Base-by-base conservation (phyloP, 495 filamentous ascomycete species). In the Polyplosphaeria fusca region DNA sequence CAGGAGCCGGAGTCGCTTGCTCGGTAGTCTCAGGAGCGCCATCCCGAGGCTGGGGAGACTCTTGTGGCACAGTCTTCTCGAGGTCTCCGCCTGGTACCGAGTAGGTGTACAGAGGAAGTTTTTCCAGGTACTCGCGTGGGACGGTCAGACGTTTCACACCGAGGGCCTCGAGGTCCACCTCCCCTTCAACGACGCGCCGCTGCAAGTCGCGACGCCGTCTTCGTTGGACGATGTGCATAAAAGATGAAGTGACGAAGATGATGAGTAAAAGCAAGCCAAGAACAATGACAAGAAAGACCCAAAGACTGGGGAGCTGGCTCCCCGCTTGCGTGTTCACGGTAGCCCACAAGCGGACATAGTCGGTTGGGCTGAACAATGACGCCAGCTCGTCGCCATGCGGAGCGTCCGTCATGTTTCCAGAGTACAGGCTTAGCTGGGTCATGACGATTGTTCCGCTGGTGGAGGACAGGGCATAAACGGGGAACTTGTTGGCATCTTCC, bases 401-500 rank as follows among this genome's bases (percentile, higher is more conserved):
- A 11, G 83, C 77, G 35, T 78, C 65, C 0, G 77, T 79, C 61
- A 86, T 61, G 65, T 86, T 84, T 3, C 85, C 84, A n/a, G 87
- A 90, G 68, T 91, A 95, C 52, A 78, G 70, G 16, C 81, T 79
- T 22, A 93, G 71, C 63, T 89, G 79, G 35, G 81, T 61, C 83
- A 95, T 87, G 66, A 95, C 75, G 18, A 76, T 70, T 4, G 70
- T 63, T 38, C 90, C 92, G 16, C 77, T 75, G 14, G 70, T 52
- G 2, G 88, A 82, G 0, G 89, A 80, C 2, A 97, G 79, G 19
- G 89, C 92, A 70, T 89, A 96, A n/a, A 95, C 77, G 0, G 92
- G 91, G 65, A 80, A 95, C 14, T 75, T 65, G 62, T 84, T 82
- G 7, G 74, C 60, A 5, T 66, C 64, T 67, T 79, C 86, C 89